Base-by-base conservation (phyloP, 2,329 filamentous ascomycete genomes). In the Hypoxylon sp. region DNA sequence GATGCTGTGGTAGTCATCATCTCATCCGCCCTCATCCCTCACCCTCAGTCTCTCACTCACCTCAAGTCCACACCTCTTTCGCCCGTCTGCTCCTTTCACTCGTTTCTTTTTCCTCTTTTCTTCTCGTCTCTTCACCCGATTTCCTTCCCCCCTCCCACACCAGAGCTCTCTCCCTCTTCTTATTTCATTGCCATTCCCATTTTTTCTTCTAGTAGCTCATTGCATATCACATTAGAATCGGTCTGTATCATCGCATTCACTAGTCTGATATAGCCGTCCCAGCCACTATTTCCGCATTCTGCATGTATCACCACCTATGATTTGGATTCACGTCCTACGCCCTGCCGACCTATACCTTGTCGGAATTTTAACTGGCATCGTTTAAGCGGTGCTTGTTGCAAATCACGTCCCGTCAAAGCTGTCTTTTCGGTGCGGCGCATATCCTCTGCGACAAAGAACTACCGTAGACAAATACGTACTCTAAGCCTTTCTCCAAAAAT, bases 371-470 rank as follows among this genome's bases (percentile, higher is more conserved):
- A 59, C 38, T 47, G 37, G 51, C 37, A 35, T 38, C 27, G 38
- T 41, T 57, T 41, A 46, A 64, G 47, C 47, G 54, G 42, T 24
- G 53, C 57, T 53, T 55, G 40, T 48, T 58, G 43, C 52, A 58
- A 52, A 13, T 61, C 48, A 48, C 57, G 50, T 61, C 43, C 48
- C 23, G 41, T 62, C 56, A 55, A 60, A 55, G 49, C 47, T 54
- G 46, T 37, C 37, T 51, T 31, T 37, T 46, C 48, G 29, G 43
- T 49, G 52, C 49, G 60, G 63, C 58, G 60, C 58, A 61, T 64
- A 55, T 46, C 62, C 58, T 64, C 60, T 65, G 62, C 67, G 61
- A 65, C 62, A 66, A 63, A 66, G 61, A 53, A 63, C n/a, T 48
- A 33, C 43, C 31, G 49, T 63, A 66, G 62, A 59, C 57, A 63